Evolutionary conservation across 2,329 filamentous ascomycete species (phyloP), one percentile per base, ranked within the genome.

Genomic region (Trichoderma simmonsii): DNA sequence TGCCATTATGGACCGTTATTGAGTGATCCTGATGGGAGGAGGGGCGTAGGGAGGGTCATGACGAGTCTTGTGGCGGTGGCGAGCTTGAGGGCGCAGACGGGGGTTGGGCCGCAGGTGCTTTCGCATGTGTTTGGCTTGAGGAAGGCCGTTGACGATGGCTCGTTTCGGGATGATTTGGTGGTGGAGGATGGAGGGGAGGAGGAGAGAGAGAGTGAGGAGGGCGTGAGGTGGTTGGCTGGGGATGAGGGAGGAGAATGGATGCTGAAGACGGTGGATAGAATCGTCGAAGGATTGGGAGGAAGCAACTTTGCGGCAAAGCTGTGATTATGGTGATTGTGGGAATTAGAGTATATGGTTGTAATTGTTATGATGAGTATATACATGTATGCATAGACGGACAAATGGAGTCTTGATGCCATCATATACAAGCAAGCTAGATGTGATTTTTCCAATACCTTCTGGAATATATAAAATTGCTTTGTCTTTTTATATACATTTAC

Each of bases 91-190:
- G 88, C 93, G 59, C 93, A 96, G 85, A 92, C 91, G 11, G 93
- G 93, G 0, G 93, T 96, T 0, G 93, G 90, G 0, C 93, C 93
- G 1, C 93, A 96, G 84, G 92, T 97, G 14, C 82, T 92, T 21
- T 93, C 91, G 75, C 93, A 97, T 81, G 86, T 96, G 0, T 95
- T 94, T 82, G 93, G 93, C 0, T 79, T 97, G 81, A 82, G 92
- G 72, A 96, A 96, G 83, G 92, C 89, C 1, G 85, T 92, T 66
- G 89, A 92, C 74, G 90, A 94, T 79, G 92, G 91, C 1, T 84
- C 83, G 24, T 86, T 86, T 81, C 76, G 76, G 75, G 75, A 73
- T 11, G 81, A 81, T 39, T 76, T 75, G 28, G 77, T 80, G 56
- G 77, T 76, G 0, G 79, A 80, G 72, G 82, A 77, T 2, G 79